Percentiles rank a stretch among this genome's conserved stretches.
These are phyloP conservation scores for Solanum rostratum DNA, from an alignment of 257 asterid species.

Conservation along the genomic window DNA sequence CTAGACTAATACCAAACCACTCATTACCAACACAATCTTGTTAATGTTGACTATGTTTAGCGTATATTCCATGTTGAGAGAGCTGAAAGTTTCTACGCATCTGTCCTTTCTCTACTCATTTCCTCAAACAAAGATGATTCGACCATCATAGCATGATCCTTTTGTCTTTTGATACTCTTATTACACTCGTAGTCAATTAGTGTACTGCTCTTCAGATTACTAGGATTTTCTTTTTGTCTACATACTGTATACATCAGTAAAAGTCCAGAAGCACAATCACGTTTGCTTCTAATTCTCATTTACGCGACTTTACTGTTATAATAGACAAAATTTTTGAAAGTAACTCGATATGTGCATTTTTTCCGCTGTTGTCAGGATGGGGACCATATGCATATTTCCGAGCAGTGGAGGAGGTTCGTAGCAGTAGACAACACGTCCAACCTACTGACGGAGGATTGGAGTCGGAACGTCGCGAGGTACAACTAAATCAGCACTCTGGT, in stretches of 20 bases:
- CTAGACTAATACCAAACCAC: not conserved
- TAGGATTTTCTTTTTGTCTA: not conserved
- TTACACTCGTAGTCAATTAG: not conserved
- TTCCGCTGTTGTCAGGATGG: conserved; percentile 33
- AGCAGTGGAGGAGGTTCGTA: conserved; percentile 51
- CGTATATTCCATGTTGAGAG: not conserved
- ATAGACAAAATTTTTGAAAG: not conserved
- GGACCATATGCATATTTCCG: conserved; percentile 62
- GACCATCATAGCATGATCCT: not conserved
- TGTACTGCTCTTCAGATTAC: not conserved
- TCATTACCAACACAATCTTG: not conserved
- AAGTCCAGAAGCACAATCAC: not conserved
- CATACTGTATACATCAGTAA: not conserved
- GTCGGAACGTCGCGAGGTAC: conserved; percentile 3
- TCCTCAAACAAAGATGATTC: not conserved
- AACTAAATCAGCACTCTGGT: not conserved
- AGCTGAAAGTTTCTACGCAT: not conserved
- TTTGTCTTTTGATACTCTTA: not conserved
- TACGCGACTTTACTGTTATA: not conserved
- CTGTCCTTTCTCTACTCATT: not conserved
- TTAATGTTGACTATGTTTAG: not conserved
- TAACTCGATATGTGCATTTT: not conserved
- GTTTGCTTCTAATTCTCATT: not conserved
- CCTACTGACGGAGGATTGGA: conserved; percentile 4
- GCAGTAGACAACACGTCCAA: conserved; percentile 2